Percentiles rank a stretch among this genome's conserved stretches.
Conservation (phyloP, 306 rosid species). For the Sphenostylis stenocarpa region DNA sequence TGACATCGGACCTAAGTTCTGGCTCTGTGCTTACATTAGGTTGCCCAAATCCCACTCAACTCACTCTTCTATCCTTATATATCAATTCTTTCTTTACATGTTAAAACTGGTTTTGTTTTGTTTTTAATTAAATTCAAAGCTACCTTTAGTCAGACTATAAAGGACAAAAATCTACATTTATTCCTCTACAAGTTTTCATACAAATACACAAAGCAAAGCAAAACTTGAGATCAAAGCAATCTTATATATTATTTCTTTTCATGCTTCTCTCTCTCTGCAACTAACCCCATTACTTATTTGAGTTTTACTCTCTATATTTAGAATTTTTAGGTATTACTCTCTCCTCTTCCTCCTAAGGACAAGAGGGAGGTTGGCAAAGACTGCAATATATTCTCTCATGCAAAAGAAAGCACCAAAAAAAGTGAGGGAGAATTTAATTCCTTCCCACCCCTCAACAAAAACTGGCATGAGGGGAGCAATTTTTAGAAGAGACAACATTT, state of each 20-base stretch:
- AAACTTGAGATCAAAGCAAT: slow-evolving; percentile 77
- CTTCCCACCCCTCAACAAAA: slow-evolving; percentile 51
- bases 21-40: slow-evolving; percentile 46
- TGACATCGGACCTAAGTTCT: slow-evolving; percentile 71
- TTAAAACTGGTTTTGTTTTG: slow-evolving; percentile 26
- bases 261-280: slow-evolving; percentile 34
- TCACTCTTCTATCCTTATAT: slow-evolving; percentile 24
- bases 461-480: slow-evolving; percentile 50
- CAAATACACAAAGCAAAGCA: slow-evolving; percentile 44
- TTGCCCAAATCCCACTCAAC: slow-evolving; percentile 78
- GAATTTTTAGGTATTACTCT: slow-evolving; percentile 43
- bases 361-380: slow-evolving; percentile 35
- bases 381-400: slow-evolving; percentile 32
- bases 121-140: slow-evolving; percentile 44
- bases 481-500: slow-evolving; percentile 52
- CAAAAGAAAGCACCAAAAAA: slow-evolving; percentile 43
- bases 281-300: slow-evolving; percentile 40
- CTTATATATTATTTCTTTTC: slow-evolving; percentile 10
- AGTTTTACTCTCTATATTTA: slow-evolving; percentile 34
- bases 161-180: slow-evolving; percentile 54
- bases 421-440: slow-evolving; percentile 59
- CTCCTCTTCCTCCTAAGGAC: slow-evolving; percentile 22
- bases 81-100: slow-evolving; percentile 28
- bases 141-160: slow-evolving; percentile 54
- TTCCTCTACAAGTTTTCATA: slow-evolving; percentile 64